Percentiles rank a stretch among this genome's conserved stretches.
Conservation (phyloP, 83 land plant genomes). For the Thuja plicata region DNA sequence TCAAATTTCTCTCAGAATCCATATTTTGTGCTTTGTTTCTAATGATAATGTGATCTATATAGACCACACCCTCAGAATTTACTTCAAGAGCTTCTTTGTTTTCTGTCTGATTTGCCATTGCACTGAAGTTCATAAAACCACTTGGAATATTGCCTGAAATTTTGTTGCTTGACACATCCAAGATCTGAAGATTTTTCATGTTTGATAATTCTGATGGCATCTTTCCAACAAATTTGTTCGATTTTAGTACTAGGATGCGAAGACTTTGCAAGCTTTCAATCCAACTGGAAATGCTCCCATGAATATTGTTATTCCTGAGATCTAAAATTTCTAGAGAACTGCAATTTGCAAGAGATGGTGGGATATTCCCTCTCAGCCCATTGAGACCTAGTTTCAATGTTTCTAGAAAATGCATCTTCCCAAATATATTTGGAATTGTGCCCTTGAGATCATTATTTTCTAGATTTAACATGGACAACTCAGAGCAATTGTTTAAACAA, state of each 20-base stretch:
- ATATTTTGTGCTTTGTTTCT: slow-evolving; percentile 26
- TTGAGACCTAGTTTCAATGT: not conserved
- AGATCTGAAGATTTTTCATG: slow-evolving; percentile 36
- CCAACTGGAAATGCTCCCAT: slow-evolving; percentile 22
- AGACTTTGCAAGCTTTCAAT: slow-evolving; percentile 27
- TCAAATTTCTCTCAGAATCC: slow-evolving; percentile 17
- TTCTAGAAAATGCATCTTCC: not conserved
- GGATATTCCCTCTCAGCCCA: slow-evolving; percentile 11
- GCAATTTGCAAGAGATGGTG: slow-evolving; percentile 17
- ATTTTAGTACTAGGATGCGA: slow-evolving; percentile 29
- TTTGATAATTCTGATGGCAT: slow-evolving; percentile 34
- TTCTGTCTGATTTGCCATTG: not conserved
- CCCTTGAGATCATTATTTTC: not conserved
- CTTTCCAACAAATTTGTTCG: slow-evolving; percentile 36
- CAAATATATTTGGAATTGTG: not conserved
- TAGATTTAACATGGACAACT: not conserved
- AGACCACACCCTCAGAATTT: too few relatives aligned
- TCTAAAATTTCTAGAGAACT: slow-evolving; percentile 29
- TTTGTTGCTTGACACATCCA: slow-evolving; percentile 45
- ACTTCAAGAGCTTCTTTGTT: not conserved
- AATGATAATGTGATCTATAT: slow-evolving; percentile 13
- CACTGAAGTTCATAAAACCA: slow-evolving; percentile 19
- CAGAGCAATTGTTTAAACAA: not conserved
- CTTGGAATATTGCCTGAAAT: slow-evolving; percentile 33
- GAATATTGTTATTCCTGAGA: slow-evolving; percentile 25